Evolutionary conservation across 345 rosid species (phyloP).

Genomic region (Linum tenue): DNA sequence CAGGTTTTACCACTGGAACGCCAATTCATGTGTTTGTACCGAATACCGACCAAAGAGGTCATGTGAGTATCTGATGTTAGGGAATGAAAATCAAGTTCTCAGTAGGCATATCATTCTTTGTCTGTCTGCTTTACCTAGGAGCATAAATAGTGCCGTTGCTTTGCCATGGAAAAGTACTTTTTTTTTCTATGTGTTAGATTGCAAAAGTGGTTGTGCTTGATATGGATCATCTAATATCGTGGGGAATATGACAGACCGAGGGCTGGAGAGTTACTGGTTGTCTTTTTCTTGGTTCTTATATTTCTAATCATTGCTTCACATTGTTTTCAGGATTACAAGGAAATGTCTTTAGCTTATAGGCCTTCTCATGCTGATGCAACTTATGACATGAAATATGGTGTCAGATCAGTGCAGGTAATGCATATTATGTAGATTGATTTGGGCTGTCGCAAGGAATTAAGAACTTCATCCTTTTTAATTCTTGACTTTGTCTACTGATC

Average conservation of each 20-base stretch:
- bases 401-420: slow-evolving; percentile 84
- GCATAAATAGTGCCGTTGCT: background rate
- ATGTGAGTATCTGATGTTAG: slow-evolving; percentile 41
- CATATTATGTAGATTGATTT: background rate
- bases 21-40: slow-evolving; percentile 88
- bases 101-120: background rate
- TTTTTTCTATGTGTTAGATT: background rate
- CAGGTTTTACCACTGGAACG: slow-evolving; percentile 93
- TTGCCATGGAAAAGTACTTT: too few species aligned
- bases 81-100: background rate
- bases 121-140: too few species aligned
- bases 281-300: background rate
- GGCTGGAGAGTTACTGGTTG: background rate
- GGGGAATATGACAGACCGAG: background rate
- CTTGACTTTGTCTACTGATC: slow-evolving; percentile 20
- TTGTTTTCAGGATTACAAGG: slow-evolving; percentile 77
- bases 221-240: background rate
- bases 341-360: slow-evolving; percentile 92
- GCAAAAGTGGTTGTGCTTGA: background rate
- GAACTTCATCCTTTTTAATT: background rate
- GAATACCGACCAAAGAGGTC: slow-evolving; percentile 95
- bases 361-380: slow-evolving; percentile 99
- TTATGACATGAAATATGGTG: slow-evolving; percentile 98
- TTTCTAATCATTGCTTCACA: slow-evolving; percentile 1
- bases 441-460: background rate